Evolutionary conservation across 2,329 filamentous ascomycete genomes (phyloP).

Genomic region (Nemania serpens): DNA sequence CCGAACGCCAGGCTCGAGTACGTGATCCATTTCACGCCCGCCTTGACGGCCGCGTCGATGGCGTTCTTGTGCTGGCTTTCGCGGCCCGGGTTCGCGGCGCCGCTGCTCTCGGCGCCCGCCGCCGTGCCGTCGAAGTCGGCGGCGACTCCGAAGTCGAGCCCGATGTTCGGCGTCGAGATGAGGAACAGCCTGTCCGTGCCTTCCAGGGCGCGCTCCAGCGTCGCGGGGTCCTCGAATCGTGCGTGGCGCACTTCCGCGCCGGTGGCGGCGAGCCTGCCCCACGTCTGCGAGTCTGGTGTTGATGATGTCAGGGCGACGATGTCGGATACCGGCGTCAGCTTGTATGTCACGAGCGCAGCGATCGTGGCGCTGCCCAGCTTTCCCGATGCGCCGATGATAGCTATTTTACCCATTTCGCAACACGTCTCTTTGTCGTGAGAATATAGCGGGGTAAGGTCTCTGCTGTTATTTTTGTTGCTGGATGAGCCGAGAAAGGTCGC

Average conservation of each 20-base stretch:
- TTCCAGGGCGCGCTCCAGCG: slow-evolving; percentile 53
- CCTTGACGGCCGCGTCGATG: slow-evolving; percentile 56
- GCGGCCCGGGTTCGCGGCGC: slow-evolving; percentile 40
- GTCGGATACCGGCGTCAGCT: slow-evolving; percentile 34
- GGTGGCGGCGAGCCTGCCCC: slow-evolving; percentile 43
- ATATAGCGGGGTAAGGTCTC: neutral
- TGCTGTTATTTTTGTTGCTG: neutral
- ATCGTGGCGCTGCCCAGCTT: slow-evolving; percentile 57
- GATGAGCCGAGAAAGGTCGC: neutral
- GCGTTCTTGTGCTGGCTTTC: slow-evolving; percentile 49
- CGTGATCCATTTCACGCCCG: slow-evolving; percentile 59
- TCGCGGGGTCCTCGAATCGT: slow-evolving; percentile 53
- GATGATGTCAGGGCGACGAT: slow-evolving; percentile 47
- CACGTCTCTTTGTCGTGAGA: neutral
- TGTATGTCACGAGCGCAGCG: slow-evolving; percentile 50
- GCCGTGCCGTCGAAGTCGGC: slow-evolving; percentile 24
- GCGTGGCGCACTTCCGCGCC: slow-evolving; percentile 57
- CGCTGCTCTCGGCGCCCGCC: too few species aligned
- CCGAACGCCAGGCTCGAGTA: slow-evolving; percentile 64
- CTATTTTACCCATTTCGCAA: slow-evolving; percentile 42
- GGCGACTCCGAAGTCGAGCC: slow-evolving; percentile 34
- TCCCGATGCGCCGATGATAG: slow-evolving; percentile 57
- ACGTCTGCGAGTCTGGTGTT: slow-evolving; percentile 48
- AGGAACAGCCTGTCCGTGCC: slow-evolving; percentile 58
- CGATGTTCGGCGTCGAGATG: slow-evolving; percentile 48